A percentile compares a stretch with the other conserved stretches of the same genome.
These are phyloP conservation scores for Russula vinacea DNA, from an alignment of 768 basidiomycete species.

Conservation along the genomic window DNA sequence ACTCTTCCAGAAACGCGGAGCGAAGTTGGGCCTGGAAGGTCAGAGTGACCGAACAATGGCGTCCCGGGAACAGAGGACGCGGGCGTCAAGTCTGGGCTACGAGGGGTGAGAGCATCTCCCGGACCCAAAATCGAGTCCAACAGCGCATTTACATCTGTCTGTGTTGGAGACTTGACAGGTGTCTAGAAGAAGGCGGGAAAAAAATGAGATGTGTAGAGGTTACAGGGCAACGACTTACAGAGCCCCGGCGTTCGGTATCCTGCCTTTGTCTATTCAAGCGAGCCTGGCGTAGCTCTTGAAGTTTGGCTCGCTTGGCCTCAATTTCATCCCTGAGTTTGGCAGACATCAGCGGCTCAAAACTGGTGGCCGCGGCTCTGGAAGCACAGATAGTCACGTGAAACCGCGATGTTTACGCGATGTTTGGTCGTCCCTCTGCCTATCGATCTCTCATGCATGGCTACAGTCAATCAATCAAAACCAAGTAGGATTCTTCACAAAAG, in stretches of 20 bases:
- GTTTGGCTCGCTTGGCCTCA: conserved; percentile 84
- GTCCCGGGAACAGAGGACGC: conserved; percentile 70
- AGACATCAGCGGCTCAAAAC: conserved; percentile 42
- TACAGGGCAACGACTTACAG: conserved; percentile 40
- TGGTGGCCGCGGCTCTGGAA: not conserved
- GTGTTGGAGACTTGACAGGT: conserved; percentile 38
- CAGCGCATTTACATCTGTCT: conserved; percentile 67
- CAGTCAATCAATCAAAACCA: conserved; percentile 21
- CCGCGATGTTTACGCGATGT: conserved; percentile 30
- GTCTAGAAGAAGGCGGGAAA: conserved; percentile 24
- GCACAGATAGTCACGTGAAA: not conserved
- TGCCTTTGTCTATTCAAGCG: conserved; percentile 65
- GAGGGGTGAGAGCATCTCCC: conserved; percentile 44
- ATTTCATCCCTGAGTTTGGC: conserved; percentile 81
- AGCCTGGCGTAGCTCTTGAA: conserved; percentile 78
- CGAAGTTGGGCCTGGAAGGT: conserved; percentile 39
- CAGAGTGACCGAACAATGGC: conserved; percentile 47
- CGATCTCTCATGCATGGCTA: conserved; percentile 42
- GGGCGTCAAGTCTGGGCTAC: conserved; percentile 66
- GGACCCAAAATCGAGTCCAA: conserved; percentile 55
- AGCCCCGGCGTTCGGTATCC: conserved; percentile 46
- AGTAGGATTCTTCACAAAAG: conserved; percentile 19
- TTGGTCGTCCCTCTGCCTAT: conserved; percentile 20
- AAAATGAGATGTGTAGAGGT: conserved; percentile 37
- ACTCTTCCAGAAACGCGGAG: conserved; percentile 54